These are phyloP conservation scores for Novakomyces olei DNA, from an alignment of 805 yeast species.

Conservation along the genomic window DNA sequence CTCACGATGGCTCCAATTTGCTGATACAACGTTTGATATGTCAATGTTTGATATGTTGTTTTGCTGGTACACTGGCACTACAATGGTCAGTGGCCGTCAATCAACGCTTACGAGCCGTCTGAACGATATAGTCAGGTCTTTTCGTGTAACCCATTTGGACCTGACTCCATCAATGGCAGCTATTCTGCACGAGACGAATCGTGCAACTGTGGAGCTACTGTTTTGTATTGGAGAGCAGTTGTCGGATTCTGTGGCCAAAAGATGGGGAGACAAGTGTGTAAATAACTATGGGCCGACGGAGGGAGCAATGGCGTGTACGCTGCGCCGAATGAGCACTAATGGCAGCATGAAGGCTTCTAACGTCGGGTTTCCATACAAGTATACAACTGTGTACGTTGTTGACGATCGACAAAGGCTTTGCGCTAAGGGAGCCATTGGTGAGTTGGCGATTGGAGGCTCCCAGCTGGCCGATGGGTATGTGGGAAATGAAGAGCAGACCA, in stretches of 20 bases:
- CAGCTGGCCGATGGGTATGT: conserved; percentile 12
- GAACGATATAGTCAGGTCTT: conserved; percentile 5
- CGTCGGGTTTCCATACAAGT: conserved; percentile 10
- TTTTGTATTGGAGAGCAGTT: conserved; percentile 12
- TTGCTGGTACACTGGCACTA: conserved; percentile 10
- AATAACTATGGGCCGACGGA: conserved; percentile 13
- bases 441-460: conserved; percentile 13
- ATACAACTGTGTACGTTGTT: conserved; percentile 7
- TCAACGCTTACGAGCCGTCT: conserved; percentile 7
- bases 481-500: conserved; percentile 7
- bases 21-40: conserved; percentile 11
- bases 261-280: conserved; percentile 10
- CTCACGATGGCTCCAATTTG: conserved; percentile 9
- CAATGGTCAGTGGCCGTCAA: conserved; percentile 9
- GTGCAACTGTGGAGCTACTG: conserved; percentile 9
- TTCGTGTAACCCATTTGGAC: conserved; percentile 9
- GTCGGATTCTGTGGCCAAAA: conserved; percentile 7
- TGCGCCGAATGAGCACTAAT: conserved; percentile 4
- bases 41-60: conserved; percentile 11
- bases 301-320: conserved; percentile 10
- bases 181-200: conserved; percentile 4
- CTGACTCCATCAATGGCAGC: conserved; percentile 12
- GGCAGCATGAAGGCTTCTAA: conserved; percentile 4
- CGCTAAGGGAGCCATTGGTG: conserved; percentile 12
- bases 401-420: conserved; percentile 4